phyloP scores from a whole-genome alignment of 2,329 filamentous ascomycete genomes.

The Stylonectria norvegica region DNA sequence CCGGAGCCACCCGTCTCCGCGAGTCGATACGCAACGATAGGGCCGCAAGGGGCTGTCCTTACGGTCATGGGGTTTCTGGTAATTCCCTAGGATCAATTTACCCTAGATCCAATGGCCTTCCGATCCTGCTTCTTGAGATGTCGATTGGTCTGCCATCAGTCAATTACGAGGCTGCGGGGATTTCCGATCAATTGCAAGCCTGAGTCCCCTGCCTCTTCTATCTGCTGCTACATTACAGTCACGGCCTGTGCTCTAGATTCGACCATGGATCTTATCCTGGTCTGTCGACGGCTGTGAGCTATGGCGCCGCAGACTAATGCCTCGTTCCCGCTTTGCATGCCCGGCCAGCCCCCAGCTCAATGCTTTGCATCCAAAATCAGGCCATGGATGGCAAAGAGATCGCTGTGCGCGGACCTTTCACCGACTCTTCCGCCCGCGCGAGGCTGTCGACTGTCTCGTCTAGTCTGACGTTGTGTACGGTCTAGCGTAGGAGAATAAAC shows the following conservation, averaged over 20 bases:
- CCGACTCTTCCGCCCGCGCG: conserved; percentile 23
- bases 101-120: conserved; percentile 25
- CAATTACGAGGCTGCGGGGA: conserved; percentile 29
- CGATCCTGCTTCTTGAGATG: conserved; percentile 12
- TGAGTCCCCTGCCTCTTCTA: conserved; percentile 10
- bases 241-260: too few species aligned
- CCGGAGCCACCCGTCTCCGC: background rate
- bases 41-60: too few species aligned
- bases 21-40: conserved; percentile 5
- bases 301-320: conserved; percentile 21
- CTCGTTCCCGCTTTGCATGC: conserved; percentile 26
- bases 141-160: conserved; percentile 28
- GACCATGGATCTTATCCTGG: too few species aligned
- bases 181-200: conserved; percentile 15
- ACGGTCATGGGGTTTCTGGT: conserved; percentile 6
- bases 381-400: conserved; percentile 14
- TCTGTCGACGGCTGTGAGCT: too few species aligned
- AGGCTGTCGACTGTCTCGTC: conserved; percentile 12
- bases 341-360: conserved; percentile 20
- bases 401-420: conserved; percentile 21
- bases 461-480: conserved; percentile 13
- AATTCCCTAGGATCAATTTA: conserved; percentile 20
- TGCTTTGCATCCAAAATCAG: conserved; percentile 23
- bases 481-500: conserved; percentile 12
- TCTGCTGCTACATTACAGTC: conserved; percentile 7